phyloP scores from a whole-genome alignment of 192 early-diverging fungal genomes.

The Backusella australiensis region DNA sequence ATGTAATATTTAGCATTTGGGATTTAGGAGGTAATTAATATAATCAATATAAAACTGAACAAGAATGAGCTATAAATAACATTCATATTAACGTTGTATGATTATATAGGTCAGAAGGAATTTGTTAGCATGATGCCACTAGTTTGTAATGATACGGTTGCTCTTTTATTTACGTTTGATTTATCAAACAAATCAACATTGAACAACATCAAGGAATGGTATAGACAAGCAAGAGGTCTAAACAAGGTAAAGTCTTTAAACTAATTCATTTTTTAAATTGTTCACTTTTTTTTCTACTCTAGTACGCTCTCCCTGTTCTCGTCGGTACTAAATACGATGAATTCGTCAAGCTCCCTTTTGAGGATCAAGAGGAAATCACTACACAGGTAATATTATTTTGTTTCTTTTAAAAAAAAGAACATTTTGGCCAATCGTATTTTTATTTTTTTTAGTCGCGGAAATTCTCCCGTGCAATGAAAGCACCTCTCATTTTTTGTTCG shows the following conservation, averaged over 20 bases:
- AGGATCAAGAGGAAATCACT: slow-evolving; percentile 92
- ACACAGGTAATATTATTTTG: slow-evolving; percentile 60
- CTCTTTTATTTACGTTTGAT: slow-evolving; percentile 96
- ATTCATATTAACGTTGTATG: background rate
- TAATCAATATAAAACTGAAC: background rate
- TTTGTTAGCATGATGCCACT: slow-evolving; percentile 97
- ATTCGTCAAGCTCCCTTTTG: slow-evolving; percentile 79
- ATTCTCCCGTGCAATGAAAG: slow-evolving; percentile 92
- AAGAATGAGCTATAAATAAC: background rate
- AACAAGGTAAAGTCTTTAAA: slow-evolving; percentile 66
- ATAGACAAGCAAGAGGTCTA: slow-evolving; percentile 91
- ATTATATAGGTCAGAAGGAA: slow-evolving; percentile 78
- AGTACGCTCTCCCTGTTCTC: slow-evolving; percentile 92
- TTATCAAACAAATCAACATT: slow-evolving; percentile 86
- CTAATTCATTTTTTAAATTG: background rate
- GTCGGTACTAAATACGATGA: slow-evolving; percentile 97
- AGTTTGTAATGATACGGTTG: slow-evolving; percentile 95
- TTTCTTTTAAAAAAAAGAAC: background rate
- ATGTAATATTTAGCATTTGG: slow-evolving; percentile 97
- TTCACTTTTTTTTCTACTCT: background rate
- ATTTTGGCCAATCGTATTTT: background rate
- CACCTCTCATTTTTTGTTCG: slow-evolving; percentile 92
- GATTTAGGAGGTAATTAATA: slow-evolving; percentile 79
- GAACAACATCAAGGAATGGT: slow-evolving; percentile 96
- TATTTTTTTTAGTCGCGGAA: slow-evolving; percentile 62